A percentile compares a stretch with the other conserved stretches of the same genome.
phyloP scores from a whole-genome alignment of 371 early-diverging fungal species.

The Mortierella sp. region DNA sequence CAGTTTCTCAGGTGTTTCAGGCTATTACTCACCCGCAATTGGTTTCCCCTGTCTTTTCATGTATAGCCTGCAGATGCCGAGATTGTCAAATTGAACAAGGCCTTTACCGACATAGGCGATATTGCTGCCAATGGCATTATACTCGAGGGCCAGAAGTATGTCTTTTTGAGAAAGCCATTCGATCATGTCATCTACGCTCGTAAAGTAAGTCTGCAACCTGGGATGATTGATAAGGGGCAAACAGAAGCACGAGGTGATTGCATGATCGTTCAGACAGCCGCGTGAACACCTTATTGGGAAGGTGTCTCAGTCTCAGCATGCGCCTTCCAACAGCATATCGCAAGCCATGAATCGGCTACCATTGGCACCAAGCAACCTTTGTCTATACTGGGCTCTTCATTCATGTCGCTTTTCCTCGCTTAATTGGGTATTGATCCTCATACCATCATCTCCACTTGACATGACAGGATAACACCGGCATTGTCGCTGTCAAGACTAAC shows the following conservation, averaged over 20 bases:
- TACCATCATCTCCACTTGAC: neutral
- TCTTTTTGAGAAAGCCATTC: conserved; percentile 71
- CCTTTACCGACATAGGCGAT: conserved; percentile 68
- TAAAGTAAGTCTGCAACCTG: conserved; percentile 61
- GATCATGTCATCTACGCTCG: conserved; percentile 81
- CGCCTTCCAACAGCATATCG: too few species aligned
- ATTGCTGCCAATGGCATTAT: conserved; percentile 77
- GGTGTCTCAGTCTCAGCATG: too few species aligned
- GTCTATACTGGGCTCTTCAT: too few species aligned
- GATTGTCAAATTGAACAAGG: conserved; percentile 66
- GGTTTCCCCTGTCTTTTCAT: neutral
- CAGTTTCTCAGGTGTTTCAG: neutral
- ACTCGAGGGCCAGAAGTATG: conserved; percentile 77
- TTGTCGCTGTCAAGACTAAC: conserved; percentile 83
- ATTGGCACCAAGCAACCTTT: too few species aligned
- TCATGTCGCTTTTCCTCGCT: too few species aligned
- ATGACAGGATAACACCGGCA: conserved; percentile 74
- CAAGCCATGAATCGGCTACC: too few species aligned
- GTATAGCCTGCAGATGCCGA: conserved; percentile 68
- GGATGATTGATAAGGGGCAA: neutral
- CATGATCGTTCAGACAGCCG: too few species aligned
- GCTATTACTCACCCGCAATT: neutral
- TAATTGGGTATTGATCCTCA: neutral
- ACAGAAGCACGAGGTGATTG: too few species aligned
- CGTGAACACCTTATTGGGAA: too few species aligned